These are phyloP conservation scores for Paspalum notatum DNA, from an alignment of 176 grass and related monocot species.

Conservation along the genomic window DNA sequence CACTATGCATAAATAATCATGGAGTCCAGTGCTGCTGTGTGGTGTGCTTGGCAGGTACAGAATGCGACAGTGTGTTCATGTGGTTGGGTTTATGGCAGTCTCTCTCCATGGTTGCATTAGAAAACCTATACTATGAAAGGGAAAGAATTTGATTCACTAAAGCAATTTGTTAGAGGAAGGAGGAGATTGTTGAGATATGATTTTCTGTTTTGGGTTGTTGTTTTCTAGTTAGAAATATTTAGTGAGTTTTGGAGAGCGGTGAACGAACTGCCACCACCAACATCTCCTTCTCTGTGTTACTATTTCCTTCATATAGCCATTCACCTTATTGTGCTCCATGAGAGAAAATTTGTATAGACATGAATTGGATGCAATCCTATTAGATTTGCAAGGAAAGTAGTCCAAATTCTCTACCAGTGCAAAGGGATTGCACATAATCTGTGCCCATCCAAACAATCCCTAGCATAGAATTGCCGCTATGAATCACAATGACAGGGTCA, in stretches of 20 bases:
- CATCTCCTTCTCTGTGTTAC: too few relatives aligned
- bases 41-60: background rate
- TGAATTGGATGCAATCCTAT: background rate
- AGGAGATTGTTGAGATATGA: background rate
- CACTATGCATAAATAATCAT: too few relatives aligned
- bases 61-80: background rate
- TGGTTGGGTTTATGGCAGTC: background rate
- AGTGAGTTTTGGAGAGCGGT: background rate
- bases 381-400: background rate
- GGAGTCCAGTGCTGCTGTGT: background rate
- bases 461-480: background rate
- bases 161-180: background rate
- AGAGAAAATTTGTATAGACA: too few relatives aligned
- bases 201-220: background rate
- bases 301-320: background rate
- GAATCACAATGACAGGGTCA: too few relatives aligned
- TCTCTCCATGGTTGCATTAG: background rate
- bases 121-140: background rate
- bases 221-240: background rate
- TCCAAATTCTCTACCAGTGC: background rate
- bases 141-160: background rate
- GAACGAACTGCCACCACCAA: background rate
- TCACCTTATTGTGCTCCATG: background rate
- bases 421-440: background rate
- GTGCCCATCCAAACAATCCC: background rate